Conservation (phyloP, 192 early-diverging fungal species). For the Linderina pennispora region DNA sequence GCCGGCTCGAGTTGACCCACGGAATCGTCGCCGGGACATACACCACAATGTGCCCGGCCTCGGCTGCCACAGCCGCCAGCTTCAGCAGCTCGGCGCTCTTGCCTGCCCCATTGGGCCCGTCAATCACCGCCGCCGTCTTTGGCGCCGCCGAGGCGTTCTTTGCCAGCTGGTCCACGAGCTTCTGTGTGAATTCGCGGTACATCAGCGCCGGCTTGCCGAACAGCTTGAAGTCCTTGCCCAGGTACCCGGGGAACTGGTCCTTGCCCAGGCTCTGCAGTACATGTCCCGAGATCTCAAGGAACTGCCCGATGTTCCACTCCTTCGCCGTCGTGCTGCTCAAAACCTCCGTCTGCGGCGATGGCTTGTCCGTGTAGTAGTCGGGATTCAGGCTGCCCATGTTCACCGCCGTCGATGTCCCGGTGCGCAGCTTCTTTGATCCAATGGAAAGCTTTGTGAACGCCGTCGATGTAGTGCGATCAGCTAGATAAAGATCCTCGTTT, state of each 20-base stretch:
- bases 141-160: conserved; percentile 5
- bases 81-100: conserved; percentile 46
- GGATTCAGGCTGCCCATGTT: conserved; percentile 28
- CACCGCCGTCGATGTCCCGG: conserved; percentile 28
- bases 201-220: conserved; percentile 37
- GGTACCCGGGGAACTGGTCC: conserved; percentile 19
- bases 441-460: conserved; percentile 29
- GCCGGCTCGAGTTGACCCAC: conserved; percentile 44
- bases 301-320: conserved; percentile 6
- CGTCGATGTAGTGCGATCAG: conserved; percentile 31
- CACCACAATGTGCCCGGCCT: conserved; percentile 22
- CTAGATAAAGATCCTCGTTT: conserved; percentile 3
- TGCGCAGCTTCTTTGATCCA: conserved; percentile 8
- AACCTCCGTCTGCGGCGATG: conserved; percentile 1
- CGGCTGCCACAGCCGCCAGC: conserved; percentile 25
- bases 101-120: conserved; percentile 26
- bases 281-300: conserved; percentile 14
- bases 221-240: conserved; percentile 33
- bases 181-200: conserved; percentile 28
- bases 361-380: conserved; percentile 17
- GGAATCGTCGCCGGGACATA: conserved; percentile 20
- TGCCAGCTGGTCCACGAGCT: conserved; percentile 20
- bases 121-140: conserved; percentile 19
- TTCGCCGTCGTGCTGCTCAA: conserved; percentile 22
- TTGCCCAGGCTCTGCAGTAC: conserved; percentile 26